Percentiles rank a stretch among this genome's conserved stretches.
Evolutionary conservation across 495 filamentous ascomycete genomes (phyloP).

Genomic region (Aspergillus kassunensis): DNA sequence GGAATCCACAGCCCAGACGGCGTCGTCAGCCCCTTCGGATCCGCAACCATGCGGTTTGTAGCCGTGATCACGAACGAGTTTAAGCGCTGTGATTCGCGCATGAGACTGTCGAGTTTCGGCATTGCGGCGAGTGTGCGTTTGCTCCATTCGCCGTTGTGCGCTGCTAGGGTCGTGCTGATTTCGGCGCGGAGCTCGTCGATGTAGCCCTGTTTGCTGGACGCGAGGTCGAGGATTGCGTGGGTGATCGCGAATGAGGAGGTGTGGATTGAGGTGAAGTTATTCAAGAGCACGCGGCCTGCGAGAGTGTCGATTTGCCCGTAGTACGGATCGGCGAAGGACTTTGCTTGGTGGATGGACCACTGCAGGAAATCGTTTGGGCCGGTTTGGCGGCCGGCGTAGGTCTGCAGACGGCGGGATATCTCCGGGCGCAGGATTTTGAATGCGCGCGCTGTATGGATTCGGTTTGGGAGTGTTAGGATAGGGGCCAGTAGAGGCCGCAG

Average conservation of each 20-base stretch:
- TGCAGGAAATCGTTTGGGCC: not conserved
- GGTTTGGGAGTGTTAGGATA: not conserved
- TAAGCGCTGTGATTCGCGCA: not conserved
- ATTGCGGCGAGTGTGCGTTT: not conserved
- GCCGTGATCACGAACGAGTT: not conserved
- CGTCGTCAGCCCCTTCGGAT: not conserved
- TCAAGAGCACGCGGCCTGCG: not conserved
- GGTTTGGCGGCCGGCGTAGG: not conserved
- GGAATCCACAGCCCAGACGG: not conserved
- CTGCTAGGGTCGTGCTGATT: not conserved
- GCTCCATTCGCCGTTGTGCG: not conserved
- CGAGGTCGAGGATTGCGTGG: not conserved
- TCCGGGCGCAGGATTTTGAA: not conserved
- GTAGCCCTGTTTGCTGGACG: not conserved
- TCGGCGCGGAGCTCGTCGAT: not conserved
- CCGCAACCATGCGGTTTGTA: not conserved
- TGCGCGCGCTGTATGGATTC: not conserved
- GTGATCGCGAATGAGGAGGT: not conserved
- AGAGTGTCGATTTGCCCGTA: not conserved
- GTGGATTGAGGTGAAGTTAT: not conserved
- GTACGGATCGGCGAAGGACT: not conserved
- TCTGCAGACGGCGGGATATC: not conserved
- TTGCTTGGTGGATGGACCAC: not conserved
- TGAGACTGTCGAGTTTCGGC: not conserved
- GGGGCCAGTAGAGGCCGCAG: not conserved